Evolutionary conservation across 2,329 filamentous ascomycete species (phyloP), one percentile per base, ranked within the genome.

Genomic region (Nemania abortiva): DNA sequence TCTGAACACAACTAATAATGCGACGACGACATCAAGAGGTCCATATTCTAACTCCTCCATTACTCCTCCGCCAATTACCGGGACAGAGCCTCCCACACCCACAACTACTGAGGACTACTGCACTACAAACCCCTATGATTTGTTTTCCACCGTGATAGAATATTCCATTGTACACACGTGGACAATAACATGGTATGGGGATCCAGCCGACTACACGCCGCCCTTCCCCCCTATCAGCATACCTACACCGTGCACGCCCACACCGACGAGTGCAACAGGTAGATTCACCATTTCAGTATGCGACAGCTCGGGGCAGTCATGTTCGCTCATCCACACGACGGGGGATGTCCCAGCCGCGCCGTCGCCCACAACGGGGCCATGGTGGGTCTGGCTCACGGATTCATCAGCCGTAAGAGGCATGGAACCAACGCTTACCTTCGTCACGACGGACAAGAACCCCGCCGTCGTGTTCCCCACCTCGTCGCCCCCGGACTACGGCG

Each of bases 381-480:
- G 63, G 55, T 72, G 70, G 39, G 70, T 72, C 29, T 66, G 65
- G 65, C 42, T 56, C 22, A 57, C 53, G 6, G 60, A 57, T 4
- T 50, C 60, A 6, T 64, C 66, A 18, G 55, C 34, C 45, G 47
- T 59, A 20, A 47, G 63, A 42, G 68, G 60, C 6, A 62, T 64
- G 58, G 57, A 58, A 50, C 58, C 73, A 29, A 82, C 82, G 6
- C 72, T 85, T 55, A 85, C 82, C 3, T 83, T 86, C 55, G 74
- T 85, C 59, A 87, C 85, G 1, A 87, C 86, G 2, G 86, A 87
- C 74, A 88, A 87, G 74, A 88, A 88, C 64, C 86, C 86, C 0
- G 81, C 83, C 9, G 84, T 87, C 18, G 81, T 87, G 2, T 83
- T 80, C 68, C 74, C 83, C 0, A 79, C 81, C 2, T 76, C 81